These are phyloP conservation scores for Lentinula sp. DNA, from an alignment of 768 basidiomycete species.

Conservation along the genomic window DNA sequence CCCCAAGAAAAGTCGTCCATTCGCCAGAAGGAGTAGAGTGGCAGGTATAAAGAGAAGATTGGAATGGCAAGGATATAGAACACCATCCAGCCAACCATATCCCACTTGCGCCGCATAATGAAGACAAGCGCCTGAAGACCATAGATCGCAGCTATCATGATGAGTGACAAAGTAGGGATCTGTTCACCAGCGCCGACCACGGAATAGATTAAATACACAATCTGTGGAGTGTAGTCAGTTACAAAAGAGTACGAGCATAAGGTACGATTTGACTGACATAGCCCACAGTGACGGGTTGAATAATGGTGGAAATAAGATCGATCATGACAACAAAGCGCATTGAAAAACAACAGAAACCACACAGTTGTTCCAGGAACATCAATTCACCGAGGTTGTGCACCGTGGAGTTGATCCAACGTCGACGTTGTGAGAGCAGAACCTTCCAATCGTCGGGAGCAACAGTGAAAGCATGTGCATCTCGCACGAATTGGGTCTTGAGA, in stretches of 20 bases:
- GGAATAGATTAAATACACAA: slow-evolving; percentile 83
- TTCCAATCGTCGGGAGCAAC: slow-evolving; percentile 96
- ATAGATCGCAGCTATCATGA: slow-evolving; percentile 93
- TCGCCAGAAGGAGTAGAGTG: slow-evolving; percentile 93
- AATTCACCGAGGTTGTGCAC: slow-evolving; percentile 95
- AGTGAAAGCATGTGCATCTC: slow-evolving; percentile 90
- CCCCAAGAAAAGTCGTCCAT: slow-evolving; percentile 99
- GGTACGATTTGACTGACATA: slow-evolving; percentile 54
- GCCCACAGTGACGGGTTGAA: slow-evolving; percentile 80
- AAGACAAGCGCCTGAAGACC: slow-evolving; percentile 92
- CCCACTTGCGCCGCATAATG: slow-evolving; percentile 90
- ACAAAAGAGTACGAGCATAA: not conserved
- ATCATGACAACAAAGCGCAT: slow-evolving; percentile 99
- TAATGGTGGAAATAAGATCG: slow-evolving; percentile 83
- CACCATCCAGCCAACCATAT: slow-evolving; percentile 97
- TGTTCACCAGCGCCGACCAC: slow-evolving; percentile 59
- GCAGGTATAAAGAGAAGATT: slow-evolving; percentile 87
- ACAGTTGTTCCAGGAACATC: slow-evolving; percentile 84
- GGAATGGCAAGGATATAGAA: slow-evolving; percentile 96
- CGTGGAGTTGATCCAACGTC: slow-evolving; percentile 99
- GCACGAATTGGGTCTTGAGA: slow-evolving; percentile 92
- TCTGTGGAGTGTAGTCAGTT: slow-evolving; percentile 36
- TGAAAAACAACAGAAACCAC: slow-evolving; percentile 98
- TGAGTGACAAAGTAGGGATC: slow-evolving; percentile 76
- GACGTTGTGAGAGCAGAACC: slow-evolving; percentile 89